Evolutionary conservation across 1,284 basidiomycete species (phyloP).

Genomic region (Apiotrichum gracile): DNA sequence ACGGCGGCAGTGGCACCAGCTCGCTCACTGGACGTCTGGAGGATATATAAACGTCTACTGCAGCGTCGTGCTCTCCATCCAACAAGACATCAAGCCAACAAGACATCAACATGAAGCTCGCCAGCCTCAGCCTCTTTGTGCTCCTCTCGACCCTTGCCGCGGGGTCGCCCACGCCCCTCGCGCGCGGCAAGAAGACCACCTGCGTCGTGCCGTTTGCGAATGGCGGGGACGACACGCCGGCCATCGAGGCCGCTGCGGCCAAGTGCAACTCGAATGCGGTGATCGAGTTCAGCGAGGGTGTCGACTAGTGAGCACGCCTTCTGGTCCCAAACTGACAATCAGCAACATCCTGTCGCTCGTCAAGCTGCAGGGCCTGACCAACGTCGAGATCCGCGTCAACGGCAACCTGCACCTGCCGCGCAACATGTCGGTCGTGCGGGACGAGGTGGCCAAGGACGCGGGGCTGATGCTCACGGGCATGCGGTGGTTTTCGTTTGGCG

Average conservation of each 20-base stretch:
- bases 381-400: conserved; percentile 50
- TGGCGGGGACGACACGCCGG: conserved; percentile 47
- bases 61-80: too few species aligned
- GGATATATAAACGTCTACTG: too few species aligned
- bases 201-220: conserved; percentile 6
- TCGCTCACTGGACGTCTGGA: too few species aligned
- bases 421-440: conserved; percentile 49
- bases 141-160: background rate
- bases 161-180: background rate
- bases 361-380: conserved; percentile 26
- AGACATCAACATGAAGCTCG: conserved; percentile 3
- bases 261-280: conserved; percentile 46
- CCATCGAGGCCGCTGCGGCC: conserved; percentile 46
- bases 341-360: conserved; percentile 27
- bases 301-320: conserved; percentile 39
- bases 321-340: background rate
- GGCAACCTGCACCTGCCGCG: conserved; percentile 52
- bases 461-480: background rate
- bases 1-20: too few species aligned
- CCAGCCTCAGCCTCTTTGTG: background rate
- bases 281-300: conserved; percentile 46
- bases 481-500: conserved; percentile 22
- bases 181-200: background rate
- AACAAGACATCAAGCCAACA: too few species aligned
- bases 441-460: background rate